Evolutionary conservation across 768 basidiomycete species (phyloP).

Genomic region (Boletus fagicola): DNA sequence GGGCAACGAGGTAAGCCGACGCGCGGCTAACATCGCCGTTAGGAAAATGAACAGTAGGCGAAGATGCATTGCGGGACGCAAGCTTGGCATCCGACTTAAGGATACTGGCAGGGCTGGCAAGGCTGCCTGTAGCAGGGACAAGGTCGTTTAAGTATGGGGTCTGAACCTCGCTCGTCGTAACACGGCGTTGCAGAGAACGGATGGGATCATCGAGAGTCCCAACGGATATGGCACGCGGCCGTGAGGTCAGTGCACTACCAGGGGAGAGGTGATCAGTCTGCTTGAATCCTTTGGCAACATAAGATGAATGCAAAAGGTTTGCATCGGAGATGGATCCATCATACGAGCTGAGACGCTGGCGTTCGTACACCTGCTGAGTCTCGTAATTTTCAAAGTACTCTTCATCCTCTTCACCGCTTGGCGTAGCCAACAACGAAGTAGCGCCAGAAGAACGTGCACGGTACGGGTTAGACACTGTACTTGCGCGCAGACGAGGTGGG

Average conservation of each 20-base stretch:
- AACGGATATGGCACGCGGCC: slow-evolving; percentile 87
- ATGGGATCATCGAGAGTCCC: slow-evolving; percentile 80
- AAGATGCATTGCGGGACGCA: slow-evolving; percentile 40
- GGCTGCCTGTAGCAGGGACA: slow-evolving; percentile 35
- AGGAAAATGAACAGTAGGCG: slow-evolving; percentile 68
- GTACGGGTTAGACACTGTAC: slow-evolving; percentile 93
- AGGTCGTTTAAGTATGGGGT: slow-evolving; percentile 58
- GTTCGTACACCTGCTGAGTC: slow-evolving; percentile 37
- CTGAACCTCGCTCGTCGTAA: slow-evolving; percentile 55
- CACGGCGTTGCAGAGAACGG: slow-evolving; percentile 66
- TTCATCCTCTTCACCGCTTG: slow-evolving; percentile 67
- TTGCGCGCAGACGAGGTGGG: slow-evolving; percentile 80
- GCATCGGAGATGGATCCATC: slow-evolving; percentile 52
- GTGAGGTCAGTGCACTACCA: slow-evolving; percentile 40
- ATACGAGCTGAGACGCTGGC: slow-evolving; percentile 62
- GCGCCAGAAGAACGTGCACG: slow-evolving; percentile 59
- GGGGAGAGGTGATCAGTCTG: slow-evolving; percentile 61
- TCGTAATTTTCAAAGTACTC: slow-evolving; percentile 70
- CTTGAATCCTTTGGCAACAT: slow-evolving; percentile 73
- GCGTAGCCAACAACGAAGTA: slow-evolving; percentile 62
- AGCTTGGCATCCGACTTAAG: slow-evolving; percentile 60
- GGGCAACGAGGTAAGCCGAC: slow-evolving; percentile 66
- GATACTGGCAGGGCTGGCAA: slow-evolving; percentile 39
- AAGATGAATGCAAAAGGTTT: slow-evolving; percentile 54
- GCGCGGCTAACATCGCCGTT: slow-evolving; percentile 59